A percentile compares a stretch with the other conserved stretches of the same genome.
These are phyloP conservation scores for Helenozyma baotianmanensis DNA, from an alignment of 805 yeast genomes.

Conservation along the genomic window DNA sequence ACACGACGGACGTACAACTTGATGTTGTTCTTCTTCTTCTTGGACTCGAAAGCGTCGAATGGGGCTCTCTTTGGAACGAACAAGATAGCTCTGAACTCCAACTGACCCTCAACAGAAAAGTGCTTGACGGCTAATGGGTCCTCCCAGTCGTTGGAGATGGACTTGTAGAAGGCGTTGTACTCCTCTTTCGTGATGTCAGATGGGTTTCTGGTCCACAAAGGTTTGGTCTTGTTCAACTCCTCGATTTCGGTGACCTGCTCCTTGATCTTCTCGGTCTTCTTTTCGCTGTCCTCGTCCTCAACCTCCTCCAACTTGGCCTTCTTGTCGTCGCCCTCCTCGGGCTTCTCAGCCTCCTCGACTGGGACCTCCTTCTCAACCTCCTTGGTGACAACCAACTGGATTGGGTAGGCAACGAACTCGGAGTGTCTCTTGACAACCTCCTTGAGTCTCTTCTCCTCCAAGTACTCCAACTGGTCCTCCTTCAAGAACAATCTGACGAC, in stretches of 20 bases:
- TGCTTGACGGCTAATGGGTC: constrained; percentile 99
- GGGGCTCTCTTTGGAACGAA: constrained; percentile 99
- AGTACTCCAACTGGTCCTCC: constrained; percentile 98
- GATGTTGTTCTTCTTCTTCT: constrained; percentile 99
- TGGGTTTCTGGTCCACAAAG: constrained; percentile 99
- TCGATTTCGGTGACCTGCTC: constrained; percentile 94
- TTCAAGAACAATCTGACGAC: constrained; percentile 91
- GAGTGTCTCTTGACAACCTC: constrained; percentile 99
- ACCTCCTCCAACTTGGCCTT: constrained; percentile 69
- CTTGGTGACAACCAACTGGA: constrained; percentile 95
- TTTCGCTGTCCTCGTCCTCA: constrained; percentile 58
- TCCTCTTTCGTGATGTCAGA: constrained; percentile 96
- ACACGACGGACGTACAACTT: constrained; percentile 99
- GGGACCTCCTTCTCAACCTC: constrained; percentile 98
- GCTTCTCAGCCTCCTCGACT: constrained; percentile 59
- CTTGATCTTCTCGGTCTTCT: constrained; percentile 81
- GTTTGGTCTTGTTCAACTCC: constrained; percentile 98
- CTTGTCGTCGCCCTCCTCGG: constrained; percentile 50
- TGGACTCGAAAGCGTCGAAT: constrained; percentile 94
- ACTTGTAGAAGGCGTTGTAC: constrained; percentile 98
- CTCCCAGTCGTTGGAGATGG: constrained; percentile 99
- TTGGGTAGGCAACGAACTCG: constrained; percentile 98
- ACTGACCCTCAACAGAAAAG: constrained; percentile 99
- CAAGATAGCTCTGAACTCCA: constrained; percentile 96
- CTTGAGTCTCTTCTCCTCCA: constrained; percentile 99